Conservation (phyloP, 257 asterid genomes). For the Solanum dulcamara region DNA sequence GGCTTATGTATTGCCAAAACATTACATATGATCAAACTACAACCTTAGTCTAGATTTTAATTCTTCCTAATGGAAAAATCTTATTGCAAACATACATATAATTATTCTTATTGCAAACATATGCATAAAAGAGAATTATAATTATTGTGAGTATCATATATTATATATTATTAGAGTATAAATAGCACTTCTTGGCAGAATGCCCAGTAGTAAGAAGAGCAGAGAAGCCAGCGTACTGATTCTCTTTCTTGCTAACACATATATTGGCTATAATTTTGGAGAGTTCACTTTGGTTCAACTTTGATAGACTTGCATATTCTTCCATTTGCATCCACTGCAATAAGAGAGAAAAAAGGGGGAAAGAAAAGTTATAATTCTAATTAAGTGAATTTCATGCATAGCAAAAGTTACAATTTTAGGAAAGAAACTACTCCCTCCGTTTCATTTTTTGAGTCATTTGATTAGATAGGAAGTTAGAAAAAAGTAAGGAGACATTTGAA, state of each 20-base stretch:
- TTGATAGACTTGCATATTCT: conserved; percentile 7
- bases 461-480: accelerated
- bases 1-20: not conserved
- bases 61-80: not conserved
- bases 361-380: not conserved
- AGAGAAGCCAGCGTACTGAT: conserved; percentile 2
- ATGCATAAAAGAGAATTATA: not conserved
- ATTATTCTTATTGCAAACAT: not conserved
- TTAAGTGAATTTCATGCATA: not conserved
- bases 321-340: conserved; percentile 12
- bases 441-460: not conserved
- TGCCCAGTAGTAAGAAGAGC: not conserved
- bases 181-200: conserved; percentile 11
- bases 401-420: not conserved
- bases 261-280: not conserved
- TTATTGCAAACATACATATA: not conserved
- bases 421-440: not conserved
- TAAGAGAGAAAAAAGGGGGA: not conserved
- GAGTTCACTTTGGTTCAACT: conserved; percentile 1
- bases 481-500: too few species aligned
- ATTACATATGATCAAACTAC: not conserved
- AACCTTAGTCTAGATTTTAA: not conserved
- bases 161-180: not conserved
- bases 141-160: not conserved
- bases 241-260: not conserved